Base-by-base conservation (phyloP, 169 alveolate genomes). In the Cryptosporidium bovis region DNA sequence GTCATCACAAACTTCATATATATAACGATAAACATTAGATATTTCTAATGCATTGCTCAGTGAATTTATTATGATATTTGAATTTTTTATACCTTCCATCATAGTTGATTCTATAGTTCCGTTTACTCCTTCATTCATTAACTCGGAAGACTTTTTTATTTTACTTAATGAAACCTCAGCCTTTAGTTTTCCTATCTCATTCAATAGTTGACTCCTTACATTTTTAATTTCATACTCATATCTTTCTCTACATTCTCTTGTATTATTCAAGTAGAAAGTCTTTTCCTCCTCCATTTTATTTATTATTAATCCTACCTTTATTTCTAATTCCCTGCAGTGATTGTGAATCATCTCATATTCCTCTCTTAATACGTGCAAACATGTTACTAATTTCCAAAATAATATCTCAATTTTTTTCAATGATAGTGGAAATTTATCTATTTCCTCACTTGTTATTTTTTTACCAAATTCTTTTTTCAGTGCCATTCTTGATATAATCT, bases 11-110 rank as follows among this genome's bases (percentile, higher is more conserved):
- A 60, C 62, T 46, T 77, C 66, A 48, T 77, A 77, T 20, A 77
- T 60, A 48, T 44, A 60, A n/a, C 87, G 65, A 77, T 56, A 77
- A 24, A 66, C n/a, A 77, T 77, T 77, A 24, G 87, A 77, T 48
- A 77, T 66, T 24, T 77, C 87, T 60, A 77, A 48, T 34, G 53
- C 69, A 3, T 15, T 46, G 27, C 77, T 60, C 13, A 77, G 31
- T n/a, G 71, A 36, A 27, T 60, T 51, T 15, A 77, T 44, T 24
- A 77, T 62, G 20, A 18, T 66, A 62, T 62, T 62, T 27, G 24
- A n/a, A 62, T 62, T 56, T 58, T 62, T 58, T 2, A 71, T 33
- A 0, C 62, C 46, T 34, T 15, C 29, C n/a, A 51, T n/a, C 51
- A 36, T 36, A 29, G 58, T 29, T 20, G 7, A 33, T 20, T 27